Evolutionary conservation across 2,329 filamentous ascomycete species (phyloP).

Genomic region (Metarhizium sp.): DNA sequence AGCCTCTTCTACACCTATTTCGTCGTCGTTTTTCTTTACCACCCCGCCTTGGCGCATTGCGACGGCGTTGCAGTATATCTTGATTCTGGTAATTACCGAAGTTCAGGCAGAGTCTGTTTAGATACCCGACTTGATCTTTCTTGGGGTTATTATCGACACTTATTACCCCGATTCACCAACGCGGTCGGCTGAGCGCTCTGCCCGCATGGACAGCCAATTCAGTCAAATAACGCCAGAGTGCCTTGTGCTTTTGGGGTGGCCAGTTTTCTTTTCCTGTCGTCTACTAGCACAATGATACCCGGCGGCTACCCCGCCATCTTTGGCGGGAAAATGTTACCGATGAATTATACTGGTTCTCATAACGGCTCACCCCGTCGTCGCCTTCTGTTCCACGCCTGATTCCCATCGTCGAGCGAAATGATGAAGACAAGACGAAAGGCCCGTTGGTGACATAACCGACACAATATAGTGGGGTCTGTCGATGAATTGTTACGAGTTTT

Average conservation of each 20-base stretch:
- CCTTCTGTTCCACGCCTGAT: background rate
- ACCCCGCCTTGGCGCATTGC: slow-evolving; percentile 2
- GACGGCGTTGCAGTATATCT: slow-evolving; percentile 6
- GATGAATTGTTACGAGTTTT: background rate
- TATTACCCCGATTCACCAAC: background rate
- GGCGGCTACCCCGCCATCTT: background rate
- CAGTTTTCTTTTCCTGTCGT: background rate
- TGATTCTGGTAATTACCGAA: background rate
- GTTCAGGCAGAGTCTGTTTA: background rate
- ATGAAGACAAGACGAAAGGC: background rate
- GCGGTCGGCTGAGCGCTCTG: background rate
- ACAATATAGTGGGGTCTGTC: background rate
- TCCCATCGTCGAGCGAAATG: background rate
- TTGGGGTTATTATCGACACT: background rate
- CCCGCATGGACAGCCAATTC: background rate
- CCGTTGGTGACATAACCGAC: background rate
- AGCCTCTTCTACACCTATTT: background rate
- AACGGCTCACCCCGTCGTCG: background rate
- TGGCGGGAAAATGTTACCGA: background rate
- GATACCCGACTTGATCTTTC: background rate
- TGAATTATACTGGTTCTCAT: background rate
- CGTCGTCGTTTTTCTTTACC: background rate
- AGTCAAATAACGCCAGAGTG: background rate
- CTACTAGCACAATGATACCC: slow-evolving; percentile 4
- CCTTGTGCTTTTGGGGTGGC: background rate